These are phyloP conservation scores for Elaeis guineensis DNA, from an alignment of 176 grass and related monocot species.

Conservation along the genomic window DNA sequence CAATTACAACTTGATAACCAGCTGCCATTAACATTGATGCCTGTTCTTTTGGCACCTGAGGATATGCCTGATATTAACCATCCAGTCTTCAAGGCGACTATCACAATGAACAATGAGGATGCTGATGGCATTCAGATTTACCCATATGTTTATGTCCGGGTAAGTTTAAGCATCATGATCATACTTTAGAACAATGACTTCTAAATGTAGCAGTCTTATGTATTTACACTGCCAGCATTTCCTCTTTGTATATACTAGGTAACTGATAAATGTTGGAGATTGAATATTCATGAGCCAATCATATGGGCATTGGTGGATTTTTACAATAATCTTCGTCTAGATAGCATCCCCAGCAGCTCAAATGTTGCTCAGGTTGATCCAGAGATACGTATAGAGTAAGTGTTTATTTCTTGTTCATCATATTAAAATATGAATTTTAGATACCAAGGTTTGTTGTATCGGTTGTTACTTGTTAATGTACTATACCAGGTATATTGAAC, in stretches of 20 bases:
- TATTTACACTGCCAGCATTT: slow-evolving; percentile 8
- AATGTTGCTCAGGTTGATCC: slow-evolving; percentile 84
- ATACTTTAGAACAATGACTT: neutral
- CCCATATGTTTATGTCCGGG: slow-evolving; percentile 78
- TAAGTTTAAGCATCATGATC: slow-evolving; percentile 26
- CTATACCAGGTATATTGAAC: too few species aligned
- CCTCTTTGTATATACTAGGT: slow-evolving; percentile 45
- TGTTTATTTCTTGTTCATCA: neutral
- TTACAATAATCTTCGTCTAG: slow-evolving; percentile 71
- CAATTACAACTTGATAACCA: slow-evolving; percentile 95
- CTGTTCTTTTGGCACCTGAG: slow-evolving; percentile 88
- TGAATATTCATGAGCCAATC: slow-evolving; percentile 97
- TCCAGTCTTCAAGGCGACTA: slow-evolving; percentile 86
- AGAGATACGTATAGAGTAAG: slow-evolving; percentile 93
- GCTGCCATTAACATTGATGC: slow-evolving; percentile 78
- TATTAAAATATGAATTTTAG: too few species aligned
- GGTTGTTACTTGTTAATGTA: too few species aligned
- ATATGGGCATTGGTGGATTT: slow-evolving; percentile 93
- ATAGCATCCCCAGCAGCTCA: slow-evolving; percentile 40
- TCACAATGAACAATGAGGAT: slow-evolving; percentile 74
- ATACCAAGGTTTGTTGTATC: too few species aligned
- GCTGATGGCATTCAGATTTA: slow-evolving; percentile 82
- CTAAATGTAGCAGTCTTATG: slow-evolving; percentile 15
- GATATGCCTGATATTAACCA: slow-evolving; percentile 58
- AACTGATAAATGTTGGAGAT: slow-evolving; percentile 69